phyloP scores from a whole-genome alignment of 768 basidiomycete genomes.

The Rhizopogon vulgaris region DNA sequence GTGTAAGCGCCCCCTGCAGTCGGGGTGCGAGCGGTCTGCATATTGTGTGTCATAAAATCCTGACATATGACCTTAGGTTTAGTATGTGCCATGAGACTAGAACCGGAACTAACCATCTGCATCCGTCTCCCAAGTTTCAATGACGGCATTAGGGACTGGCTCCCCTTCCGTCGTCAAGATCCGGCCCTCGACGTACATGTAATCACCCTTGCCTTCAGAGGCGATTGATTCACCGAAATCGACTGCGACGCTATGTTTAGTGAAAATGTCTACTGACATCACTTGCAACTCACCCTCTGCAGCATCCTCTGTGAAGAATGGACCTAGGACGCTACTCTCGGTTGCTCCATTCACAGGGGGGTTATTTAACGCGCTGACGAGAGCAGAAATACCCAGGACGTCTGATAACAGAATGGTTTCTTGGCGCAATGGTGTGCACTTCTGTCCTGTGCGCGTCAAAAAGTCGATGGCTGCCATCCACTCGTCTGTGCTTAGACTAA shows the following conservation, averaged over 20 bases:
- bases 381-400: constrained; percentile 66
- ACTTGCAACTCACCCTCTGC: constrained; percentile 46
- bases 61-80: constrained; percentile 1
- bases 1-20: constrained; percentile 65
- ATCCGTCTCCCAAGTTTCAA: constrained; percentile 87
- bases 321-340: constrained; percentile 73
- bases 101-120: constrained; percentile 38
- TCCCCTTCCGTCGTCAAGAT: constrained; percentile 53
- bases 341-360: constrained; percentile 57
- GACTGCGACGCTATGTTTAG: constrained; percentile 33
- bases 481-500: constrained; percentile 70
- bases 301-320: constrained; percentile 77
- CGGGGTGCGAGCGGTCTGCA: constrained; percentile 45
- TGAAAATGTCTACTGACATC: neutral
- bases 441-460: constrained; percentile 70
- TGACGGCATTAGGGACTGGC: constrained; percentile 58
- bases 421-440: constrained; percentile 60
- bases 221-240: constrained; percentile 70
- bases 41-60: constrained; percentile 47
- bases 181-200: constrained; percentile 74
- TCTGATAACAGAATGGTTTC: constrained; percentile 89
- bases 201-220: constrained; percentile 82
- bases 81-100: constrained; percentile 23
- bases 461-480: constrained; percentile 82
- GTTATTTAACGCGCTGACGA: constrained; percentile 74